phyloP scores from a whole-genome alignment of 306 rosid genomes.

The Dalbergia cochinchinensis region DNA sequence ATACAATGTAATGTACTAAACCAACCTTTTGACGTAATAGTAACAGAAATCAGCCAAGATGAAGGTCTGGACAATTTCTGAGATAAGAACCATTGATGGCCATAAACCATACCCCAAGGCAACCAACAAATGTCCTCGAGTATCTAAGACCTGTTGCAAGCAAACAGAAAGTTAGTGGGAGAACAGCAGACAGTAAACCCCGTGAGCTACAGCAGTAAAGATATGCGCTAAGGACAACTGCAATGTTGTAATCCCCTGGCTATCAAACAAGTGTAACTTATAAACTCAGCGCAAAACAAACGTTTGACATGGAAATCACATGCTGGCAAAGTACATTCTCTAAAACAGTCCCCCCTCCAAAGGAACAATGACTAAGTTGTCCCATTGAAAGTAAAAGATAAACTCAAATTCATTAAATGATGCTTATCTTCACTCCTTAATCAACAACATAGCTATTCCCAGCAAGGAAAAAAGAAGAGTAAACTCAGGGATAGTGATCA shows the following conservation, averaged over 20 bases:
- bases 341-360: neutral
- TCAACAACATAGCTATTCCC: conserved; percentile 6
- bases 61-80: conserved; percentile 98
- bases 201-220: conserved; percentile 3
- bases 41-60: conserved; percentile 98
- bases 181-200: neutral
- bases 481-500: neutral
- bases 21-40: conserved; percentile 92
- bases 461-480: neutral
- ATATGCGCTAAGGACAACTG: neutral
- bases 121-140: conserved; percentile 92
- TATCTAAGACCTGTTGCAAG: conserved; percentile 82
- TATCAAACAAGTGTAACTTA: conserved; percentile 13
- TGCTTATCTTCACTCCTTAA: conserved; percentile 20
- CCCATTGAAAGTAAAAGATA: neutral
- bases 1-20: conserved; percentile 6
- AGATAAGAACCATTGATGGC: conserved; percentile 99
- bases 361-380: conserved; percentile 26
- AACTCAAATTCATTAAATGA: neutral
- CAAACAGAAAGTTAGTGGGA: conserved; percentile 34
- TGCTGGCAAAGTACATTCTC: neutral
- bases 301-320: conserved; percentile 2
- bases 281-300: neutral
- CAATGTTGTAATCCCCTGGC: neutral
- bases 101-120: conserved; percentile 97